A percentile compares a stretch with the other conserved stretches of the same genome.
Evolutionary conservation across 495 filamentous ascomycete genomes (phyloP).

Genomic region (Talaromyces borbonicus): DNA sequence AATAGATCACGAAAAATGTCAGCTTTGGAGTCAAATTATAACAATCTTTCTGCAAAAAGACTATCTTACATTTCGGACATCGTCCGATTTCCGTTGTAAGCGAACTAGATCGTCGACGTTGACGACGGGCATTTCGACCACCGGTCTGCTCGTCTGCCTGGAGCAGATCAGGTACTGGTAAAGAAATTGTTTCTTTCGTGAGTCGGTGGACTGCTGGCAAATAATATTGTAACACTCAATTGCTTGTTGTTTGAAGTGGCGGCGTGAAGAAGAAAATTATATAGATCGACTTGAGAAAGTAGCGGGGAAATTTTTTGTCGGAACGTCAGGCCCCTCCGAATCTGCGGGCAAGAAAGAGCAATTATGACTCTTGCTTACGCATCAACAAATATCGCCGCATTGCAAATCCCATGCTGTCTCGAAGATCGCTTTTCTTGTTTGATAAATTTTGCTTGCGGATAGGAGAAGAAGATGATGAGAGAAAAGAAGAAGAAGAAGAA

Average conservation of each 20-base stretch:
- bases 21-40: too few relatives aligned
- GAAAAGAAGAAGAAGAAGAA: neutral
- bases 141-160: neutral
- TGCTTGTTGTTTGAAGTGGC: neutral
- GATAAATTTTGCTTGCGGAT: neutral
- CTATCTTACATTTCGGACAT: constrained; percentile 73
- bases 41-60: constrained; percentile 31
- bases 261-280: neutral
- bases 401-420: neutral
- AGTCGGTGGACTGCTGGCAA: too few relatives aligned
- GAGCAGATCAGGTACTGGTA: too few relatives aligned
- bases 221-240: too few relatives aligned
- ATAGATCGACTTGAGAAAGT: too few relatives aligned
- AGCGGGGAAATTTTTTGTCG: constrained; percentile 4
- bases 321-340: neutral
- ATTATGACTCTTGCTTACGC: constrained; percentile 4
- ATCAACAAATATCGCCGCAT: neutral
- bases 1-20: constrained; percentile 6
- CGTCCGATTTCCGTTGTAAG: constrained; percentile 74
- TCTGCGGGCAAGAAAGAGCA: constrained; percentile 1
- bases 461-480: neutral
- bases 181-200: too few relatives aligned
- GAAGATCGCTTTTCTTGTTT: neutral
- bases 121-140: constrained; percentile 71
- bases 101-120: constrained; percentile 75